A percentile compares a stretch with the other conserved stretches of the same genome.
Conservation (phyloP, 2,329 filamentous ascomycete genomes). For the Mycosphaerella sp. region DNA sequence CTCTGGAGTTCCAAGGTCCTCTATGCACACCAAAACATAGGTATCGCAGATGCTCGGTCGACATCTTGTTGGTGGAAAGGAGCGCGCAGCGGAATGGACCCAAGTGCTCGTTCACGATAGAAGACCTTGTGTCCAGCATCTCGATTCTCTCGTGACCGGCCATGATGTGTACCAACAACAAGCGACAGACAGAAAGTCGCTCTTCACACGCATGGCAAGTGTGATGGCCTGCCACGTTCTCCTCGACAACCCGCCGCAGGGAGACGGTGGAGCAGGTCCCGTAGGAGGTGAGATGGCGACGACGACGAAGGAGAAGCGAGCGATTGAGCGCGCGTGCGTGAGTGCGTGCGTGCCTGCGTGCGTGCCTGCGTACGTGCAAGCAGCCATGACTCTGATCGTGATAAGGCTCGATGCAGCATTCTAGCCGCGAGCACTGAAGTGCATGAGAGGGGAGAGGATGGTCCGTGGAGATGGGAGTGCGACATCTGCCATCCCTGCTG, state of each 20-base stretch:
- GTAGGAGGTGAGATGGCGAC: neutral
- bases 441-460: conserved; percentile 1
- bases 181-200: neutral
- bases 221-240: conserved; percentile 14
- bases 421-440: conserved; percentile 3
- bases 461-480: conserved; percentile 18
- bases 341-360: too few species aligned
- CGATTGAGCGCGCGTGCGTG: too few species aligned
- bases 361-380: conserved; percentile 4
- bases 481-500: conserved; percentile 17
- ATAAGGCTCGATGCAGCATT: conserved; percentile 18
- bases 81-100: conserved; percentile 13
- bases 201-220: too few species aligned
- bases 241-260: conserved; percentile 1
- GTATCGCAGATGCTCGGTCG: conserved; percentile 24
- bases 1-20: conserved; percentile 14
- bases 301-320: too few species aligned
- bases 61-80: conserved; percentile 18
- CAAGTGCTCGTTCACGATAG: conserved; percentile 11
- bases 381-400: conserved; percentile 14
- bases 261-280: conserved; percentile 1
- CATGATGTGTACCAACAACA: conserved; percentile 4
- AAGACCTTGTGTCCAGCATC: conserved; percentile 9
- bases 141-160: conserved; percentile 5
- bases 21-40: conserved; percentile 12